phyloP scores from a whole-genome alignment of 345 rosid species.

The Gossypium longicalyx region DNA sequence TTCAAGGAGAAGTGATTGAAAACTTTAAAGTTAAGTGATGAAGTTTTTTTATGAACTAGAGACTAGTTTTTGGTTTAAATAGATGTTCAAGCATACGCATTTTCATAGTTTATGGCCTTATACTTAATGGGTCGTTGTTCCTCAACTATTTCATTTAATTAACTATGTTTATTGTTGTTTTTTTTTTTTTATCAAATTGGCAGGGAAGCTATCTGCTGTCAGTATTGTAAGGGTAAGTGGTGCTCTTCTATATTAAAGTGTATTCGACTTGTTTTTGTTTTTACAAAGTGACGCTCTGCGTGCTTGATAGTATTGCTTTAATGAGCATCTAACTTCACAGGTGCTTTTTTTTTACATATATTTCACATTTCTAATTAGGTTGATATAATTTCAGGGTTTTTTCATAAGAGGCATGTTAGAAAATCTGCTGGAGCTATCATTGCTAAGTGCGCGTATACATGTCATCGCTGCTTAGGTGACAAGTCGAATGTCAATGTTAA shows the following conservation, averaged over 20 bases:
- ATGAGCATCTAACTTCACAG: background rate
- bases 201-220: constrained; percentile 95
- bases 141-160: background rate
- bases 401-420: constrained; percentile 75
- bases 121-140: background rate
- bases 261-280: background rate
- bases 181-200: constrained; percentile 13
- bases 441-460: constrained; percentile 45
- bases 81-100: background rate
- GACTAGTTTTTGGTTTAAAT: background rate
- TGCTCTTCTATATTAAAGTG: constrained; percentile 19
- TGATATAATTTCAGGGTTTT: constrained; percentile 54
- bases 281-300: background rate
- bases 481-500: constrained; percentile 16
- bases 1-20: background rate
- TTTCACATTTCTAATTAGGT: background rate
- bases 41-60: background rate
- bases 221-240: constrained; percentile 67
- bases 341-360: background rate
- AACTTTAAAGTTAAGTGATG: background rate
- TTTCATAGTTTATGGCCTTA: background rate
- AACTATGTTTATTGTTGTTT: background rate
- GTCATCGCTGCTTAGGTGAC: constrained; percentile 59
- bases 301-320: background rate
- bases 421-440: constrained; percentile 47